Evolutionary conservation across 305 asterid genomes (phyloP).

Genomic region (Solanum aculeatissimum): DNA sequence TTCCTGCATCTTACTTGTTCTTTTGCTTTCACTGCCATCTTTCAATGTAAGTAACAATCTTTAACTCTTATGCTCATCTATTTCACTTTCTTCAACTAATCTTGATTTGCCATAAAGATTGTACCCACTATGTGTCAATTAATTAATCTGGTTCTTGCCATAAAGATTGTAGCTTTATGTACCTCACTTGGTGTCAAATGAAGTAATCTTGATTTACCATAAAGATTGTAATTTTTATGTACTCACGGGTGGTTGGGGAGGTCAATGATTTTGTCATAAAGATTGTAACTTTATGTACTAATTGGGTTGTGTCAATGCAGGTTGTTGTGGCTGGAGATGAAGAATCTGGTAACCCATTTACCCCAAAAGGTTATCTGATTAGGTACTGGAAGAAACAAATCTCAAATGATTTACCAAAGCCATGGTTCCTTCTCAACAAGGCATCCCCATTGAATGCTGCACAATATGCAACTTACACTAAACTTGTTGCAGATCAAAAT

Average conservation of each 20-base stretch:
- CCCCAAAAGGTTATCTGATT: conserved; percentile 50
- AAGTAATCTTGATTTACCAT: not conserved
- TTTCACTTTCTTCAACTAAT: not conserved
- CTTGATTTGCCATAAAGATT: not conserved
- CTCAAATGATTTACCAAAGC: conserved; percentile 53
- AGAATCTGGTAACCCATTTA: conserved; percentile 42
- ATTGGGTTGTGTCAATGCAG: conserved; percentile 30
- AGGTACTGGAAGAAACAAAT: conserved; percentile 75
- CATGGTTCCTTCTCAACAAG: conserved; percentile 47
- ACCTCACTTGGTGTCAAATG: not conserved
- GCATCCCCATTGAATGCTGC: conserved; percentile 63
- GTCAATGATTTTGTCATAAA: not conserved
- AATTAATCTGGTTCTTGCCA: not conserved
- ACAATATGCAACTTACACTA: conserved; percentile 45
- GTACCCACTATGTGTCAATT: not conserved
- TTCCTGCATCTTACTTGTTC: not conserved
- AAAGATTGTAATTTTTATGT: not conserved
- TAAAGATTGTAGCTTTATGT: not conserved
- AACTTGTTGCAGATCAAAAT: conserved; percentile 49
- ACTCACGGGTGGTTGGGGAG: not conserved
- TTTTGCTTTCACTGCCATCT: conserved; percentile 1
- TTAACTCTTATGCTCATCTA: not conserved
- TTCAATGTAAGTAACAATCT: conserved; percentile 23
- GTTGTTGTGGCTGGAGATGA: conserved; percentile 23
- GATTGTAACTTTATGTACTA: not conserved